Percentiles rank a stretch among this genome's conserved stretches.
These are phyloP conservation scores for Cymbidium sinense DNA, from an alignment of 106 monocot genomes.

Conservation along the genomic window DNA sequence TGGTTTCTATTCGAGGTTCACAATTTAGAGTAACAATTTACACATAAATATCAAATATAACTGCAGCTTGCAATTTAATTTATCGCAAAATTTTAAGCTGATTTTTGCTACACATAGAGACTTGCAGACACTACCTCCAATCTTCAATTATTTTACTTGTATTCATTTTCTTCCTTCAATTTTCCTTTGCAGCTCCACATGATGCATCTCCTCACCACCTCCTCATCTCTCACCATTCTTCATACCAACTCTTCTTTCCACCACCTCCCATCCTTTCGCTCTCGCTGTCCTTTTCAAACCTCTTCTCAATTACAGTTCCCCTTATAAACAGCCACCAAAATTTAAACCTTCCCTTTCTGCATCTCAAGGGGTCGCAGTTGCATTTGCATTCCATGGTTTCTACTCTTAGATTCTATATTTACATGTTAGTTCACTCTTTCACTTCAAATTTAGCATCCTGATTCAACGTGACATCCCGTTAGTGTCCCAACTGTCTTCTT, in stretches of 20 bases:
- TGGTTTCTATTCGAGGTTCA: too few species aligned
- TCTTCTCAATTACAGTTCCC: not conserved
- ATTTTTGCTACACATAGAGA: too few species aligned
- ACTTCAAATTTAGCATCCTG: not conserved
- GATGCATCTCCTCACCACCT: not conserved
- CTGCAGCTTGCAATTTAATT: too few species aligned
- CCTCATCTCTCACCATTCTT: not conserved
- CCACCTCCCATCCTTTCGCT: not conserved
- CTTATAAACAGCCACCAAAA: too few species aligned
- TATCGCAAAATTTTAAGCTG: too few species aligned
- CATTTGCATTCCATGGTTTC: not conserved
- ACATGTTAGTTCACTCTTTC: not conserved
- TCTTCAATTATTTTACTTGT: too few species aligned
- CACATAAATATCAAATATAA: too few species aligned
- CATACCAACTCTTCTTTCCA: not conserved
- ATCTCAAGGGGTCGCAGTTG: not conserved
- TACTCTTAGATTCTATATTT: not conserved
- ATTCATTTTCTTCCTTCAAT: too few species aligned
- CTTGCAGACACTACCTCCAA: too few species aligned
- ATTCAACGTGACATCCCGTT: not conserved
- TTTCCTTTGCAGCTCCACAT: not conserved
- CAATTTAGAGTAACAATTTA: too few species aligned
- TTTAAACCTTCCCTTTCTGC: not conserved
- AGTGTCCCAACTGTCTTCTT: not conserved
- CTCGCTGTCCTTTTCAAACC: not conserved